A percentile compares a stretch with the other conserved stretches of the same genome.
Conservation (phyloP, 169 alveolate genomes). For the Cryptosporidium sp. region DNA sequence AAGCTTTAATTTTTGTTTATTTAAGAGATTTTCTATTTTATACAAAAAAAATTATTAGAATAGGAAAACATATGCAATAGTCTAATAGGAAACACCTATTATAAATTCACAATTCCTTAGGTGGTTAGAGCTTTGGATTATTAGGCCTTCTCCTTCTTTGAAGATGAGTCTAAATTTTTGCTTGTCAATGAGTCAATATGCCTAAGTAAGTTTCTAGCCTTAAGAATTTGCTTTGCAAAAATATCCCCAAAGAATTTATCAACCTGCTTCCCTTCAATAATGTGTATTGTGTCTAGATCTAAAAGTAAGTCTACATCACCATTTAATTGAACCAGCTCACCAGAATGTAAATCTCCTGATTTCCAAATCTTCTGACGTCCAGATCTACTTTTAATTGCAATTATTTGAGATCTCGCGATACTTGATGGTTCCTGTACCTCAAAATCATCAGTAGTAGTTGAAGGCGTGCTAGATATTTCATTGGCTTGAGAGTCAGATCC, state of each 20-base stretch:
- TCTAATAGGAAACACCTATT: not conserved
- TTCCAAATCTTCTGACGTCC: conserved; percentile 75
- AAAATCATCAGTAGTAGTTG: conserved; percentile 10
- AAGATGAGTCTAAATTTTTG: conserved; percentile 25
- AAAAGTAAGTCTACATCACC: conserved; percentile 61
- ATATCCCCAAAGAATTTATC: conserved; percentile 70
- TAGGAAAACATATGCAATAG: not conserved
- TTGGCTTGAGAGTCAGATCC: conserved; percentile 1
- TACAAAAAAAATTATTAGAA: conserved; percentile 6
- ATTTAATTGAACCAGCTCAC: conserved; percentile 35
- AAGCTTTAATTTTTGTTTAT: conserved; percentile 14
- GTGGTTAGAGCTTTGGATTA: not conserved
- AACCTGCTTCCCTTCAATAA: conserved; percentile 66
- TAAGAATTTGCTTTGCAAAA: conserved; percentile 67
- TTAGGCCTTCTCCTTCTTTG: conserved; percentile 52
- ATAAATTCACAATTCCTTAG: not conserved
- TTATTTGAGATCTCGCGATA: conserved; percentile 71
- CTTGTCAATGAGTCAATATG: conserved; percentile 51
- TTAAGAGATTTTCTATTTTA: not conserved
- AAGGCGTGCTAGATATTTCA: not conserved
- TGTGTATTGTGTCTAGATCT: conserved; percentile 66
- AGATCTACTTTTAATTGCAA: conserved; percentile 66
- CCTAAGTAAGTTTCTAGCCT: conserved; percentile 64
- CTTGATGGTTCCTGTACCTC: conserved; percentile 57
- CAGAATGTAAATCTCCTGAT: conserved; percentile 46